Evolutionary conservation across 1,139 yeast genomes (phyloP).

Genomic region (Kurtzmaniella quercitrusa): DNA sequence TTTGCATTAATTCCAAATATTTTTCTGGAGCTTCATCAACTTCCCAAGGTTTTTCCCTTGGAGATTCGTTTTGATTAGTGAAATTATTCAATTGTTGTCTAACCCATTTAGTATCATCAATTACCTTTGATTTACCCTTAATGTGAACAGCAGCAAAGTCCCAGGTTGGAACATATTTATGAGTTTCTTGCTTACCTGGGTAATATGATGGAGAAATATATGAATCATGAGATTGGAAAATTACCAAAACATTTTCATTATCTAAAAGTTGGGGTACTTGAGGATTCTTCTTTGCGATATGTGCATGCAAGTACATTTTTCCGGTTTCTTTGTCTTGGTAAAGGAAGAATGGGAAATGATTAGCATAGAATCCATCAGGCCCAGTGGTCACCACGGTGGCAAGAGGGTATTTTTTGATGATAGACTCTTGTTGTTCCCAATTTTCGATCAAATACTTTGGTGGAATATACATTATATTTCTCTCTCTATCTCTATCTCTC

Average conservation of each 20-base stretch:
- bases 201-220: conserved; percentile 64
- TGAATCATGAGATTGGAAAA: conserved; percentile 52
- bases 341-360: conserved; percentile 56
- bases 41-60: conserved; percentile 47
- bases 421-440: conserved; percentile 36
- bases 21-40: conserved; percentile 57
- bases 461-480: conserved; percentile 30
- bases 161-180: conserved; percentile 72
- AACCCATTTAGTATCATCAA: conserved; percentile 47
- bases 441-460: conserved; percentile 25
- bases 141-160: conserved; percentile 62
- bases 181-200: conserved; percentile 53
- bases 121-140: conserved; percentile 48
- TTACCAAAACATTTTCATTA: conserved; percentile 43
- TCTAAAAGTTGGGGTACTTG: conserved; percentile 45
- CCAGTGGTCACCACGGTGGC: conserved; percentile 48
- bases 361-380: conserved; percentile 42
- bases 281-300: conserved; percentile 52
- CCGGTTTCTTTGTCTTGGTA: conserved; percentile 35
- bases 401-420: conserved; percentile 48
- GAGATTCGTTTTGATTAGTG: conserved; percentile 46
- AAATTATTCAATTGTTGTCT: conserved; percentile 42
- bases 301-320: conserved; percentile 47
- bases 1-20: conserved; percentile 42
- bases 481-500: too few relatives aligned